phyloP scores from a whole-genome alignment of 2,329 filamentous ascomycete species.

The Botrytis pseudocinerea region DNA sequence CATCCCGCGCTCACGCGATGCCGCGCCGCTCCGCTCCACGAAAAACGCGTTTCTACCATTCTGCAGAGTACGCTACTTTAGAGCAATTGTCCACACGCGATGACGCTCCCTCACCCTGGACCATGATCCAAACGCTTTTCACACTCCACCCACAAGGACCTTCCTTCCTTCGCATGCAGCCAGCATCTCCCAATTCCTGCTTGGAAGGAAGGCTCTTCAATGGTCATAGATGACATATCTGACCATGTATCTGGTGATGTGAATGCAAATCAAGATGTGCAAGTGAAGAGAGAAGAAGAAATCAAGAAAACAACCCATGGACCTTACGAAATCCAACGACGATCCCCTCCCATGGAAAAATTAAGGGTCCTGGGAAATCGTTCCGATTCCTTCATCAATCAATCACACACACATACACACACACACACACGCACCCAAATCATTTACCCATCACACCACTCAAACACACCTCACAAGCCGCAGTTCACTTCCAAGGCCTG shows the following conservation, averaged over 20 bases:
- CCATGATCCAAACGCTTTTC: neutral
- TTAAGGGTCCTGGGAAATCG: constrained; percentile 10
- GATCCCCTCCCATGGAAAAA: neutral
- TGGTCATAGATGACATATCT: constrained; percentile 7
- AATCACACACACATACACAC: neutral
- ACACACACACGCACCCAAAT: neutral
- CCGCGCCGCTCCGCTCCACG: constrained; percentile 11
- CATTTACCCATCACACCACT: neutral
- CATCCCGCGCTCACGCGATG: neutral
- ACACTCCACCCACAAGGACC: constrained; percentile 1
- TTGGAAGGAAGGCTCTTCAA: neutral
- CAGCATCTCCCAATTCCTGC: neutral
- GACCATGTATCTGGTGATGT: neutral
- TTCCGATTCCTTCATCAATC: neutral
- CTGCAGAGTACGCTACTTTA: neutral
- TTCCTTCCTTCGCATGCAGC: neutral
- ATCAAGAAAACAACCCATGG: constrained; percentile 10
- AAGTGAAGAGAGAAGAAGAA: neutral
- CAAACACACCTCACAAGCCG: neutral
- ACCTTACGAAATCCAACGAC: neutral
- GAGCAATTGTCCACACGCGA: constrained; percentile 2
- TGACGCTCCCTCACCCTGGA: neutral
- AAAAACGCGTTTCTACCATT: neutral
- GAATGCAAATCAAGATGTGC: constrained; percentile 1
- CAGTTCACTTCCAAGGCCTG: neutral